phyloP scores from a whole-genome alignment of 805 yeast species.

The Cyberlindnera subsufficiens region DNA sequence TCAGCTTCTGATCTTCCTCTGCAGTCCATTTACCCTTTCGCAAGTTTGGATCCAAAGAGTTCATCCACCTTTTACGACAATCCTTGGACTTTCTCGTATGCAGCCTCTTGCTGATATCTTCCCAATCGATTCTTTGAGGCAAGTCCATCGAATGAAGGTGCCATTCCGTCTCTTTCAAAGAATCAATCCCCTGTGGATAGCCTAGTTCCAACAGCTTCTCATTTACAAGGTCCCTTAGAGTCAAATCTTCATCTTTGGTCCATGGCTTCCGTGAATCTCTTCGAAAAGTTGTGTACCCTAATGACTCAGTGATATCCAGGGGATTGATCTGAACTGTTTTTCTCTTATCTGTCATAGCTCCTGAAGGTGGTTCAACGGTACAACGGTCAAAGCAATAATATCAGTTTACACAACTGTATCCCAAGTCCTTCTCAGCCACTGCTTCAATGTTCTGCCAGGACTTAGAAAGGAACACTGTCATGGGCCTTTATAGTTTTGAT shows the following conservation, averaged over 20 bases:
- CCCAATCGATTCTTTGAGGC: slow-evolving; percentile 52
- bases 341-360: slow-evolving; percentile 9
- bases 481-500: no score
- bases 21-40: slow-evolving; percentile 84
- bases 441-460: no score
- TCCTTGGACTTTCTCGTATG: slow-evolving; percentile 67
- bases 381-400: no score
- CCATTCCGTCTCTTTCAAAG: slow-evolving; percentile 25
- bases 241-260: slow-evolving; percentile 69
- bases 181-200: slow-evolving; percentile 28
- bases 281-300: slow-evolving; percentile 71
- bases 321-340: slow-evolving; percentile 30
- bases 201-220: slow-evolving; percentile 29
- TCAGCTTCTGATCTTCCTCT: slow-evolving; percentile 65
- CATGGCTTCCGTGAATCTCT: slow-evolving; percentile 61
- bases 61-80: slow-evolving; percentile 83
- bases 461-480: no score
- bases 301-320: slow-evolving; percentile 53
- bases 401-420: no score
- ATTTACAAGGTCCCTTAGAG: slow-evolving; percentile 39
- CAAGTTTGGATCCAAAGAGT: slow-evolving; percentile 76
- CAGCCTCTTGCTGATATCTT: slow-evolving; percentile 41
- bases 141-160: slow-evolving; percentile 16
- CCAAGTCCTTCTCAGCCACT: no score
- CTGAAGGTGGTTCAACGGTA: background rate